phyloP scores from a whole-genome alignment of 345 rosid genomes.

The Salix arbutifolia region DNA sequence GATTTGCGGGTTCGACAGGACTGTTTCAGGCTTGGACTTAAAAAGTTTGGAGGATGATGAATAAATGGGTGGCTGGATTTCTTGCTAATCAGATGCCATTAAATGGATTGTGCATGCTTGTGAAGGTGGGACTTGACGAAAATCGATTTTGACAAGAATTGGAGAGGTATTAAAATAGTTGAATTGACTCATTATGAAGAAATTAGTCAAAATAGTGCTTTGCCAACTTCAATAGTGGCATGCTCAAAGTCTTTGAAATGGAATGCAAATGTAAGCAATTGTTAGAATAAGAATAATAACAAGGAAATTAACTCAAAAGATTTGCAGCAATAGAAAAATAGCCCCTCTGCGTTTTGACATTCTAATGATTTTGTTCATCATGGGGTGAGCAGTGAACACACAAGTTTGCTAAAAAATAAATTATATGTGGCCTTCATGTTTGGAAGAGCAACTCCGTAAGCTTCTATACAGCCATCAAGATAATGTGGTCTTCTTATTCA shows the following conservation, averaged over 20 bases:
- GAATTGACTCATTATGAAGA: background rate
- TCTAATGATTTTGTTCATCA: background rate
- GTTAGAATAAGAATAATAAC: background rate
- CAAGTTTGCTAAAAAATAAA: no score
- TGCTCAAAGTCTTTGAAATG: background rate
- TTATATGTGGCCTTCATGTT: background rate
- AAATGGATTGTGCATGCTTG: no score
- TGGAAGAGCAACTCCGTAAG: background rate
- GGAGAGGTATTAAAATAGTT: no score
- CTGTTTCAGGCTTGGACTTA: no score
- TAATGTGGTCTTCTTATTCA: constrained; percentile 21
- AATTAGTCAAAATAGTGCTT: no score
- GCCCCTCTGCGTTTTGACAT: background rate
- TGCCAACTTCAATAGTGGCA: background rate
- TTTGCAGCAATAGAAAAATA: background rate
- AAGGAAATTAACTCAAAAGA: background rate
- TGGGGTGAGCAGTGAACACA: background rate
- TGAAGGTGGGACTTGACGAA: no score
- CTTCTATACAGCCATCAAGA: constrained; percentile 7
- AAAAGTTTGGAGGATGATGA: no score
- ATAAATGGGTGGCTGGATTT: no score
- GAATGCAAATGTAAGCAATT: background rate
- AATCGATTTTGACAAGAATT: no score
- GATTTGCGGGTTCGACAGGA: no score
- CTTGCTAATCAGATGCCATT: no score